Conservation (phyloP, 2,329 filamentous ascomycete genomes). For the Clathrospora elynae region DNA sequence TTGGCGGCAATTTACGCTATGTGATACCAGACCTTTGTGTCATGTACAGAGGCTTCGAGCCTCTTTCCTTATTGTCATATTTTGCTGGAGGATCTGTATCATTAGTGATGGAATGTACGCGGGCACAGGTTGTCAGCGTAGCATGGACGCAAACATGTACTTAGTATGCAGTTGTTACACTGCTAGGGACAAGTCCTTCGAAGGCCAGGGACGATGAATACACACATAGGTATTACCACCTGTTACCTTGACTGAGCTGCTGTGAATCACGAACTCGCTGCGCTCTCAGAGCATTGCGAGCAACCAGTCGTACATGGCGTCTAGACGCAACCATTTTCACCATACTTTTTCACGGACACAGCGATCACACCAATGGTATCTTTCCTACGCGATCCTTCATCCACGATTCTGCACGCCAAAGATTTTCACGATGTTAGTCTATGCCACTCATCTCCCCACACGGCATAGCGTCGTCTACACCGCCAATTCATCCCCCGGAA, state of each 20-base stretch:
- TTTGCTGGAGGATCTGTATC: slow-evolving; percentile 8
- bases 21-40: slow-evolving; percentile 49
- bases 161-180: slow-evolving; percentile 6
- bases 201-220: slow-evolving; percentile 12
- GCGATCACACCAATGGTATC: background rate
- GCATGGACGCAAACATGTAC: slow-evolving; percentile 13
- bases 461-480: slow-evolving; percentile 7
- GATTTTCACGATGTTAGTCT: no score
- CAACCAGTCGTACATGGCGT: no score
- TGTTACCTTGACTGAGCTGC: background rate
- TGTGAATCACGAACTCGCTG: background rate
- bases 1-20: slow-evolving; percentile 31
- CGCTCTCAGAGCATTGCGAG: no score
- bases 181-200: slow-evolving; percentile 10
- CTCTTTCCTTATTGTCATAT: slow-evolving; percentile 20
- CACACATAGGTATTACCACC: slow-evolving; percentile 3
- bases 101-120: slow-evolving; percentile 5
- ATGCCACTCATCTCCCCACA: no score
- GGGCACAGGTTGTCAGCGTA: background rate
- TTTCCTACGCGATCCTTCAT: background rate
- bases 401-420: no score
- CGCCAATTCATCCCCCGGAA: slow-evolving; percentile 15
- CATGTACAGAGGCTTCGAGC: slow-evolving; percentile 39
- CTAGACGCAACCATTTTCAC: no score
- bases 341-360: background rate